These are phyloP conservation scores for Poteriospumella lacustris DNA, from an alignment of 108 stramenopile species.

Conservation along the genomic window DNA sequence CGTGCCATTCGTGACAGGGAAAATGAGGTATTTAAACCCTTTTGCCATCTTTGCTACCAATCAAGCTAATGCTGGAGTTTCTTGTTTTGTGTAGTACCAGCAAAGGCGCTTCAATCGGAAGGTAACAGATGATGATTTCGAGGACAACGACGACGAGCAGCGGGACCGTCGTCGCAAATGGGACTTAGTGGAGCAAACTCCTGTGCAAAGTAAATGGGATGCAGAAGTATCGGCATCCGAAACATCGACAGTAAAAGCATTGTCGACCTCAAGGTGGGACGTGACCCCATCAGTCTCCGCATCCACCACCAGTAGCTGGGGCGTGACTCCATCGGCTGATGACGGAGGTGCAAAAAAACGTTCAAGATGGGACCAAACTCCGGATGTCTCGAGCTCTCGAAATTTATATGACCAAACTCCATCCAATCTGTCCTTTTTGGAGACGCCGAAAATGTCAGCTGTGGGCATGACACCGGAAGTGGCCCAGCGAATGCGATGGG, in stretches of 20 bases:
- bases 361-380: conserved; percentile 75
- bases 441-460: conserved; percentile 54
- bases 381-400: conserved; percentile 31
- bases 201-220: background rate
- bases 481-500: conserved; percentile 71
- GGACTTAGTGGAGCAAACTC: no score
- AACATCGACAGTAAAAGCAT: background rate
- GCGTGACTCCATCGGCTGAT: conserved; percentile 55
- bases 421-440: conserved; percentile 67
- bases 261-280: background rate
- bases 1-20: background rate
- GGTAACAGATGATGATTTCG: background rate
- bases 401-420: background rate
- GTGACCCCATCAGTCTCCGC: background rate
- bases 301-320: conserved; percentile 3
- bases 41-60: background rate
- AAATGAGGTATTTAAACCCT: conserved; percentile 23
- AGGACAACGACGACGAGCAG: background rate
- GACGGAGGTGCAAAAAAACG: conserved; percentile 27
- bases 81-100: background rate
- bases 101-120: background rate
- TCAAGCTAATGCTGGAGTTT: background rate
- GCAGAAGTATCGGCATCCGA: background rate
- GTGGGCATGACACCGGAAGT: conserved; percentile 60
- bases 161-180: no score